Conservation (phyloP, 2,329 filamentous ascomycete genomes). For the Penicillium rolfsii region DNA sequence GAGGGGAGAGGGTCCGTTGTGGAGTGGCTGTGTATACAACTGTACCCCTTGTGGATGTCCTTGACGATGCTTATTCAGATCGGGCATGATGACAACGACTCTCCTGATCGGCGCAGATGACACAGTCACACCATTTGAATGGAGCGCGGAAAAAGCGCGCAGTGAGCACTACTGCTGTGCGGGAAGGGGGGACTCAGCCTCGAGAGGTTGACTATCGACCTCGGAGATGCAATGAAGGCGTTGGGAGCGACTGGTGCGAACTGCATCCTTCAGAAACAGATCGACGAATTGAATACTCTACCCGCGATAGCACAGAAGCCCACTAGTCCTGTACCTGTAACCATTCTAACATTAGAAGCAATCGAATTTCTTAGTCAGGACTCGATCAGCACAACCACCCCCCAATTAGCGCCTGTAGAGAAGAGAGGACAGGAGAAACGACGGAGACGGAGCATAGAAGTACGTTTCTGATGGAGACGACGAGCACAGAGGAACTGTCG, state of each 20-base stretch:
- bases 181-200: background rate
- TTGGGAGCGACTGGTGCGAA: background rate
- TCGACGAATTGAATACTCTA: background rate
- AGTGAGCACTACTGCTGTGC: background rate
- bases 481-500: background rate
- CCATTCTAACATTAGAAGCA: background rate
- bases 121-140: background rate
- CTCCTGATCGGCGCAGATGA: background rate
- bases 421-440: no score
- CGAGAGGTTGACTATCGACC: background rate
- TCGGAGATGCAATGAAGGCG: background rate
- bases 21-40: background rate
- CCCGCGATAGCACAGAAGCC: background rate
- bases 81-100: background rate
- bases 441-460: background rate
- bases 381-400: background rate
- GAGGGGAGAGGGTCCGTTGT: background rate
- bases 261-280: background rate
- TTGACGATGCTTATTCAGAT: background rate
- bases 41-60: background rate
- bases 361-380: background rate
- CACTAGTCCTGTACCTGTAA: background rate
- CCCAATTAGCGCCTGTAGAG: background rate
- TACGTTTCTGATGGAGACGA: background rate
- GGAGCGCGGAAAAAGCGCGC: background rate